Conservation (phyloP, 73 alveolate species). For the Tetrahymena borealis region DNA sequence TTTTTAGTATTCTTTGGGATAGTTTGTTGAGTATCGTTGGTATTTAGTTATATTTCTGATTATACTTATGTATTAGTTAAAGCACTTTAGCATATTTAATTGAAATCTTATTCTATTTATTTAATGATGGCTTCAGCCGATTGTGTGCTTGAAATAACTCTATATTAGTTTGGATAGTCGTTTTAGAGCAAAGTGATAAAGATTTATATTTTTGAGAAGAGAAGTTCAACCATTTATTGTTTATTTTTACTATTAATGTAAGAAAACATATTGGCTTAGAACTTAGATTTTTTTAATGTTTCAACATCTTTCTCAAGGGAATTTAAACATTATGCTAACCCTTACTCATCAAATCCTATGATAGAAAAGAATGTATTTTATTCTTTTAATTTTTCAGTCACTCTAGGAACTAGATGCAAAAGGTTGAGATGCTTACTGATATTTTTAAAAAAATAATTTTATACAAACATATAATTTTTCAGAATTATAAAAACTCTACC, state of each 20-base stretch:
- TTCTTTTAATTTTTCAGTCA: neutral
- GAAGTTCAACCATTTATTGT: neutral
- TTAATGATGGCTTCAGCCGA: neutral
- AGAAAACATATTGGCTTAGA: neutral
- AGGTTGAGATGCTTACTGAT: neutral
- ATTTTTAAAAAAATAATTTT: neutral
- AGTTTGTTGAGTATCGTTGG: too few relatives aligned
- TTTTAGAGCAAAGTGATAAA: neutral
- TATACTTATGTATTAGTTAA: neutral
- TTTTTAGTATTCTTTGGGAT: too few relatives aligned
- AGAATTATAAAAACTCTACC: neutral
- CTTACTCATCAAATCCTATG: neutral
- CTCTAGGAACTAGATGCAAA: neutral
- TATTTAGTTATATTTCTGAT: neutral
- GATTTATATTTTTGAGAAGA: neutral
- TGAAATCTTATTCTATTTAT: neutral
- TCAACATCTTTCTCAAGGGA: neutral
- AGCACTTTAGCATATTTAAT: neutral
- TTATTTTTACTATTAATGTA: neutral
- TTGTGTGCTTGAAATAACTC: neutral
- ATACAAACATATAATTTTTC: neutral
- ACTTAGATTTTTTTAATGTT: neutral
- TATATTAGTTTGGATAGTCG: neutral
- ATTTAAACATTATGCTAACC: neutral
- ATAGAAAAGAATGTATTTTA: neutral